These are phyloP conservation scores for Backusella circina DNA, from an alignment of 192 early-diverging fungal species.

Conservation along the genomic window DNA sequence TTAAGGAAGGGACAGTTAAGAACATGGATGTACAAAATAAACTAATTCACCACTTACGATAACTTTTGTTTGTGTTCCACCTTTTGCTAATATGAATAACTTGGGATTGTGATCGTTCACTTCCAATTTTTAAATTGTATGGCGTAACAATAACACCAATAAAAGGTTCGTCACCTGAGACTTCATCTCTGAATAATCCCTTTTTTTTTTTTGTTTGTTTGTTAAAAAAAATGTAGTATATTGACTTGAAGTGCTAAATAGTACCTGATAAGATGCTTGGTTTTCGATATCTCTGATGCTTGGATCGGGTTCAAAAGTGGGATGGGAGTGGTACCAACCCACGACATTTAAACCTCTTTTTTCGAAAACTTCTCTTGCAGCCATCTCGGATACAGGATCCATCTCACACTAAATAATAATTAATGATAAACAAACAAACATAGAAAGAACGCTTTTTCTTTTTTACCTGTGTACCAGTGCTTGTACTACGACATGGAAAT, in stretches of 20 bases:
- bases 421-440: background rate
- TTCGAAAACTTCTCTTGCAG: slow-evolving; percentile 76
- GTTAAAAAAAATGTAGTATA: background rate
- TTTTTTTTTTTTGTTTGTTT: slow-evolving; percentile 3
- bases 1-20: slow-evolving; percentile 1
- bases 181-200: slow-evolving; percentile 61
- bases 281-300: slow-evolving; percentile 89
- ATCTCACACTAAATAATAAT: slow-evolving; percentile 76
- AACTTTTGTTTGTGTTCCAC: slow-evolving; percentile 45
- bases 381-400: slow-evolving; percentile 85
- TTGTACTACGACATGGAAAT: slow-evolving; percentile 80
- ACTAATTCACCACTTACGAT: slow-evolving; percentile 43
- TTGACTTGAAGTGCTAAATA: background rate
- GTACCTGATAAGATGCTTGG: slow-evolving; percentile 82
- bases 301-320: slow-evolving; percentile 87
- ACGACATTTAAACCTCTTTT: slow-evolving; percentile 62
- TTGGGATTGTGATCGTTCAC: slow-evolving; percentile 53
- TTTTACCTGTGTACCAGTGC: slow-evolving; percentile 53
- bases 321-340: slow-evolving; percentile 98
- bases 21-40: background rate
- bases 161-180: slow-evolving; percentile 80
- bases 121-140: slow-evolving; percentile 54
- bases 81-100: slow-evolving; percentile 56
- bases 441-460: background rate
- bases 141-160: slow-evolving; percentile 87